Percentiles rank a stretch among this genome's conserved stretches.
Evolutionary conservation across 352 stramenopile genomes (phyloP).

Genomic region (Peronospora belbahrii): DNA sequence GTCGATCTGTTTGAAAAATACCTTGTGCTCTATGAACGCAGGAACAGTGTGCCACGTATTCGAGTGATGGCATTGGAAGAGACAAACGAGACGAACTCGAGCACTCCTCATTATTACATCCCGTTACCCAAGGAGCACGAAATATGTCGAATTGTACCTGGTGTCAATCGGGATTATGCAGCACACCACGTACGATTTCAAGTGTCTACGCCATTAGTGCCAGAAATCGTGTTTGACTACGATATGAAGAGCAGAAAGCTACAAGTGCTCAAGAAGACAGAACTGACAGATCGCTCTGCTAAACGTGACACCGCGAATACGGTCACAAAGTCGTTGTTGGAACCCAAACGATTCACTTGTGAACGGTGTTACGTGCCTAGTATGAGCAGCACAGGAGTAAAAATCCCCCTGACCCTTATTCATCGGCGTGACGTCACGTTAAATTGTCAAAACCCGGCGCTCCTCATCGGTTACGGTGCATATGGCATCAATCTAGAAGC

Average conservation of each 20-base stretch:
- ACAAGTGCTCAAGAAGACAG: constrained; percentile 48
- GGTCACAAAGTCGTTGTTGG: constrained; percentile 13
- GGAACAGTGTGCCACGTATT: constrained; percentile 59
- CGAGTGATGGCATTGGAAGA: constrained; percentile 38
- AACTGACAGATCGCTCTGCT: constrained; percentile 19
- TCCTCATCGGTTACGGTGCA: constrained; percentile 84
- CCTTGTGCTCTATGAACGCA: constrained; percentile 78
- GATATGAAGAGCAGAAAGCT: constrained; percentile 44
- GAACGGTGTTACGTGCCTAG: constrained; percentile 38
- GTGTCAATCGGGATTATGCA: constrained; percentile 74
- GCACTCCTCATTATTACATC: constrained; percentile 41
- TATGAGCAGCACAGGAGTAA: constrained; percentile 25
- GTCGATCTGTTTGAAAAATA: constrained; percentile 78
- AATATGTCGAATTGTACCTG: constrained; percentile 53
- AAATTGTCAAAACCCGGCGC: constrained; percentile 66
- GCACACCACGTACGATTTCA: constrained; percentile 59
- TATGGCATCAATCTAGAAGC: constrained; percentile 85
- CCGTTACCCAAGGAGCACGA: constrained; percentile 48
- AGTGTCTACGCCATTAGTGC: constrained; percentile 60
- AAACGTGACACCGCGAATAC: neutral
- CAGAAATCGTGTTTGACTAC: constrained; percentile 78
- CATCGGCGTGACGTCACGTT: constrained; percentile 44
- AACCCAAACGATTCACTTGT: constrained; percentile 33
- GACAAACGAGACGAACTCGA: neutral
- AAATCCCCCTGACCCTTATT: constrained; percentile 74